Evolutionary conservation across 1,284 basidiomycete species (phyloP), one percentile per base, ranked within the genome.

Genomic region (Trichosporon sp.): DNA sequence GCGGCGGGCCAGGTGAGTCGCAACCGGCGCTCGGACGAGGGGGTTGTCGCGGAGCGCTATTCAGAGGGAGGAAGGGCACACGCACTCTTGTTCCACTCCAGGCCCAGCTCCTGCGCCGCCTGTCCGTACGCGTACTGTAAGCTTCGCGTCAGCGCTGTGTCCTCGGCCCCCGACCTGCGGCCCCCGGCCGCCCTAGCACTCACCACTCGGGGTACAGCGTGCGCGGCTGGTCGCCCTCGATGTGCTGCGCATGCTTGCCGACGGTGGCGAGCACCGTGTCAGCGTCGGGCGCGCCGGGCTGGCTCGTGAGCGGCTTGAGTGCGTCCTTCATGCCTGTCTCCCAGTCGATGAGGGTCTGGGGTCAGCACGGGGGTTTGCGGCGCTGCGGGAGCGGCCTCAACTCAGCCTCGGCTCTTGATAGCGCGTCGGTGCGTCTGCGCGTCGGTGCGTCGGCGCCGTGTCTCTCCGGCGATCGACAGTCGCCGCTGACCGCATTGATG

Each of bases 161-260:
- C n/a, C n/a, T n/a, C n/a, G n/a, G n/a, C n/a, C n/a, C n/a, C 15
- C 38, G 8, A 18, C 18, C 8, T 18, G 12, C 9, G 12, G 13
- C 4, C 4, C 4, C 12, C 35, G 18, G 35, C 35, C 4, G 11
- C 9, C 12, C 18, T 3, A n/a, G 4, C 18, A 42, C 77, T 42
- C 47, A 78, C 77, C 77, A 76, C 8, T 73, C 73, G 32, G 76
- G 74, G 62, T 78, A 78, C 2, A 74, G 60, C 72, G 74, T 75
- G 6, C 70, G 70, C 15, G 73, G 72, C 38, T 72, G 72, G 47
- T 74, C 73, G n/a, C 64, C 64, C 66, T 80, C 77, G n/a, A 78
- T 72, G 35, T 68, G 64, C n/a, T 38, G 71, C 68, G 76, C 73
- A 44, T 73, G 68, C 13, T 44, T 60, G 8, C 71, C 73, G n/a